phyloP scores from a whole-genome alignment of 768 basidiomycete species.

The Pleurotus tuber-regium region DNA sequence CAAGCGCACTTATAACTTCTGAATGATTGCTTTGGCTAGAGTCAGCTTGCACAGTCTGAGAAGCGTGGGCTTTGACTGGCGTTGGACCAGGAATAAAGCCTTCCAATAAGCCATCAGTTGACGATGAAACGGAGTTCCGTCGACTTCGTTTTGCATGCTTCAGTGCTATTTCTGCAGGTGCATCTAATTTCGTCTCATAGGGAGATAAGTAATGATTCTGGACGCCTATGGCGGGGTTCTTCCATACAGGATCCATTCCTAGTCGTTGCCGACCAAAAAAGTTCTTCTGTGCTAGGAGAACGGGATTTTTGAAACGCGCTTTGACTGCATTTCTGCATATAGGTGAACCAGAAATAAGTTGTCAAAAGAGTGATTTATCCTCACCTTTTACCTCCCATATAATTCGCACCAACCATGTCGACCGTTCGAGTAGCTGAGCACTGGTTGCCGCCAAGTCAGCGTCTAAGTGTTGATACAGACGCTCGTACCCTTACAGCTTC shows the following conservation, averaged over 20 bases:
- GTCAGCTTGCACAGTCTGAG: slow-evolving; percentile 15
- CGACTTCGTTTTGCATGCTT: slow-evolving; percentile 25
- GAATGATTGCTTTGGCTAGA: slow-evolving; percentile 25
- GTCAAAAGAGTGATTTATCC: slow-evolving; percentile 4
- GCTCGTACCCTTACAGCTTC: too few species aligned
- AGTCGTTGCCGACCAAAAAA: slow-evolving; percentile 64
- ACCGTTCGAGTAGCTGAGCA: too few species aligned
- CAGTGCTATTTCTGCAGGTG: slow-evolving; percentile 22
- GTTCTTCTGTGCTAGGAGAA: slow-evolving; percentile 52
- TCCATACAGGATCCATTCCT: slow-evolving; percentile 24
- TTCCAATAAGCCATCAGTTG: not conserved
- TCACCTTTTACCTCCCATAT: slow-evolving; percentile 74
- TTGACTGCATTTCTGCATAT: slow-evolving; percentile 53
- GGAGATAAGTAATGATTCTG: not conserved
- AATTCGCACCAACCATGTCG: slow-evolving; percentile 65
- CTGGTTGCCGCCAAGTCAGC: too few species aligned
- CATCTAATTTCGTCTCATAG: not conserved
- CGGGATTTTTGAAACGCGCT: slow-evolving; percentile 54
- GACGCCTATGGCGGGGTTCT: slow-evolving; percentile 9
- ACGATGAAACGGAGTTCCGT: not conserved
- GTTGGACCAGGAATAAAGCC: slow-evolving; percentile 20
- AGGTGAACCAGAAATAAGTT: not conserved
- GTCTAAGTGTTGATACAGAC: too few species aligned
- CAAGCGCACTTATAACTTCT: slow-evolving; percentile 38
- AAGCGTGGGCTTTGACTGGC: slow-evolving; percentile 5